A percentile compares a stretch with the other conserved stretches of the same genome.
These are phyloP conservation scores for Monosporascus cannonballus DNA, from an alignment of 2,329 filamentous ascomycete species.

Conservation along the genomic window DNA sequence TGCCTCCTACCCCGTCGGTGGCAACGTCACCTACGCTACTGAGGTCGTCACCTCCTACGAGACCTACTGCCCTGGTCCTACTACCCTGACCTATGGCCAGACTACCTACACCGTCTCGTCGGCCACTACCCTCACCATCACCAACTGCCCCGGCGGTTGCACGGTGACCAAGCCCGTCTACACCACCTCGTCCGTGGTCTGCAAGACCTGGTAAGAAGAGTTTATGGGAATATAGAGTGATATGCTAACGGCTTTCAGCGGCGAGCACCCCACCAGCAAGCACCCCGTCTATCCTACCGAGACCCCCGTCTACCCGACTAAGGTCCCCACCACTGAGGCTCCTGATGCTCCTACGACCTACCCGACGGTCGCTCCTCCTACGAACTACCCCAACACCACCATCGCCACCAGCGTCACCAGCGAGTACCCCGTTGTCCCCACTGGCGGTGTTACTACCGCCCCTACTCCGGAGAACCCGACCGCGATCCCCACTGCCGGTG, in stretches of 20 bases:
- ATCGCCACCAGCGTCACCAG: slow-evolving; percentile 7
- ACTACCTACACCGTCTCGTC: slow-evolving; percentile 64
- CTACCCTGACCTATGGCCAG: slow-evolving; percentile 55
- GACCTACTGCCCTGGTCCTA: slow-evolving; percentile 68
- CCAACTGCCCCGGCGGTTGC: slow-evolving; percentile 57
- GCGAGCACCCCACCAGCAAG: neutral
- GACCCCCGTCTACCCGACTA: neutral
- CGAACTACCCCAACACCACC: slow-evolving; percentile 9
- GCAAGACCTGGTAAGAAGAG: slow-evolving; percentile 22
- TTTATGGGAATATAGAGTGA: neutral
- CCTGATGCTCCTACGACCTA: no score
- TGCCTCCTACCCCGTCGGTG: slow-evolving; percentile 12
- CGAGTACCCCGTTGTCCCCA: neutral
- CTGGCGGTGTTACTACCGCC: slow-evolving; percentile 16
- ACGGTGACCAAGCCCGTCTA: slow-evolving; percentile 55
- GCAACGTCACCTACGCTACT: slow-evolving; percentile 53
- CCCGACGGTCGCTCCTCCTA: neutral
- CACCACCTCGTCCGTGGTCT: slow-evolving; percentile 42
- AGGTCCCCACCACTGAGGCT: neutral
- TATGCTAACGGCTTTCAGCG: slow-evolving; percentile 22
- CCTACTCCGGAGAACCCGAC: slow-evolving; percentile 18
- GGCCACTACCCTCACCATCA: slow-evolving; percentile 65
- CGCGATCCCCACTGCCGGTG: slow-evolving; percentile 45
- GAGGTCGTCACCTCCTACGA: slow-evolving; percentile 62
- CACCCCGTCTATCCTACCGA: no score